Conservation (phyloP, 2,329 filamentous ascomycete genomes). For the Colletotrichum melonis region DNA sequence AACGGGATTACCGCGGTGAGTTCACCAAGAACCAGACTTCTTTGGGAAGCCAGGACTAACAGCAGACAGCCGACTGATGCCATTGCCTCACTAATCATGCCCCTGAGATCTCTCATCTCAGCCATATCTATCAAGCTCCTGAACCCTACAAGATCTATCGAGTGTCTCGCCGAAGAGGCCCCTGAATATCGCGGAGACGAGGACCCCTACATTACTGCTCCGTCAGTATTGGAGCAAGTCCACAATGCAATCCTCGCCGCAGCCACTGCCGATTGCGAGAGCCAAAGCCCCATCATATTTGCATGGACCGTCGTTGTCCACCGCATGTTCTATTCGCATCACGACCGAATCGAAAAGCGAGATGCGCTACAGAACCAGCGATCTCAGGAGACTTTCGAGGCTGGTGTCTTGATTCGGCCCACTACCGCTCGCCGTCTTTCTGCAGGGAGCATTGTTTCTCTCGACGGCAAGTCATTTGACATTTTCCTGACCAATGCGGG, state of each 20-base stretch:
- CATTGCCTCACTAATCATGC: slow-evolving; percentile 64
- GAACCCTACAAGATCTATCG: slow-evolving; percentile 70
- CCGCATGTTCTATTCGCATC: slow-evolving; percentile 73
- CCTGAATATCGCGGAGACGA: slow-evolving; percentile 41
- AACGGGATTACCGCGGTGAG: slow-evolving; percentile 69
- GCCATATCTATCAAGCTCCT: slow-evolving; percentile 79
- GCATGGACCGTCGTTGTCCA: slow-evolving; percentile 85
- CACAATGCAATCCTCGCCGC: slow-evolving; percentile 77
- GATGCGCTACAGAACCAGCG: slow-evolving; percentile 69
- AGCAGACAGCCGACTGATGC: slow-evolving; percentile 48
- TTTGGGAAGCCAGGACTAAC: not conserved
- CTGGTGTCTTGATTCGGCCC: slow-evolving; percentile 54
- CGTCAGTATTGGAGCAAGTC: slow-evolving; percentile 76
- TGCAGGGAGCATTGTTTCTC: slow-evolving; percentile 71
- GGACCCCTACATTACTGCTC: slow-evolving; percentile 75
- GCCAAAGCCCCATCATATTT: slow-evolving; percentile 79
- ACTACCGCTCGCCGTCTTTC: slow-evolving; percentile 65
- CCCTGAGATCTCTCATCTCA: slow-evolving; percentile 76
- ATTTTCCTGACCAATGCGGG: slow-evolving; percentile 64
- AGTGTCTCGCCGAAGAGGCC: slow-evolving; percentile 58
- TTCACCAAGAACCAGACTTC: slow-evolving; percentile 26
- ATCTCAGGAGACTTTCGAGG: slow-evolving; percentile 67
- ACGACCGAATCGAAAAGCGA: slow-evolving; percentile 69
- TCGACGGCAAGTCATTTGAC: slow-evolving; percentile 70
- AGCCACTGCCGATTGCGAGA: slow-evolving; percentile 65